Percentiles rank a stretch among this genome's conserved stretches.
Conservation (phyloP, 2,329 filamentous ascomycete genomes). For the Fusarium sp. region DNA sequence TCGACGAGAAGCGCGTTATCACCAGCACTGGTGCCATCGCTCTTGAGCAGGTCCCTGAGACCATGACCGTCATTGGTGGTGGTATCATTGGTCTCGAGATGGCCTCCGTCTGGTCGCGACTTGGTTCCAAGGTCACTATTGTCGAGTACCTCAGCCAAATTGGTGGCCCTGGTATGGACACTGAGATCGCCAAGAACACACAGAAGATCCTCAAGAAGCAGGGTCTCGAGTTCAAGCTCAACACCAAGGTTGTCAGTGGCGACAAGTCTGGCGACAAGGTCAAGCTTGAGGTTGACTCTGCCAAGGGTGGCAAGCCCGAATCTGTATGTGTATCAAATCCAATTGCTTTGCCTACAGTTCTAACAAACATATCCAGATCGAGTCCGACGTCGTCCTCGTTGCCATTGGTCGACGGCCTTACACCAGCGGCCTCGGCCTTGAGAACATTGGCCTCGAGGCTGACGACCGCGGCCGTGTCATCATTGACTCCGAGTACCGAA, state of each 20-base stretch:
- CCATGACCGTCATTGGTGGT: conserved; percentile 95
- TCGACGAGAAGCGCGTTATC: conserved; percentile 97
- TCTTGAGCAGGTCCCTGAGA: conserved; percentile 90
- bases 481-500: conserved; percentile 98
- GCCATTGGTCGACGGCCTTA: conserved; percentile 97
- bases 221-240: conserved; percentile 97
- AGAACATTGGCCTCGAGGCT: conserved; percentile 90
- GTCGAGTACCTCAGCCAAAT: conserved; percentile 97
- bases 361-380: conserved; percentile 67
- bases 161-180: conserved; percentile 96
- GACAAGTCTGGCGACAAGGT: conserved; percentile 81
- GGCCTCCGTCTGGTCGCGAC: conserved; percentile 95
- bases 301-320: conserved; percentile 96
- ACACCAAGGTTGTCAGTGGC: conserved; percentile 91
- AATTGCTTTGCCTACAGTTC: conserved; percentile 6
- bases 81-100: conserved; percentile 99
- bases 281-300: conserved; percentile 85
- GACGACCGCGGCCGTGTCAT: conserved; percentile 95
- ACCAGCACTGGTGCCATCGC: conserved; percentile 95
- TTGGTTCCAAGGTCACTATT: conserved; percentile 94
- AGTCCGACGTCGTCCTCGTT: conserved; percentile 94
- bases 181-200: conserved; percentile 86
- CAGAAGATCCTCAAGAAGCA: conserved; percentile 97
- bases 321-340: conserved; percentile 66
- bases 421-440: conserved; percentile 87